phyloP scores from a whole-genome alignment of 495 filamentous ascomycete species.

The Pyronema domesticum region DNA sequence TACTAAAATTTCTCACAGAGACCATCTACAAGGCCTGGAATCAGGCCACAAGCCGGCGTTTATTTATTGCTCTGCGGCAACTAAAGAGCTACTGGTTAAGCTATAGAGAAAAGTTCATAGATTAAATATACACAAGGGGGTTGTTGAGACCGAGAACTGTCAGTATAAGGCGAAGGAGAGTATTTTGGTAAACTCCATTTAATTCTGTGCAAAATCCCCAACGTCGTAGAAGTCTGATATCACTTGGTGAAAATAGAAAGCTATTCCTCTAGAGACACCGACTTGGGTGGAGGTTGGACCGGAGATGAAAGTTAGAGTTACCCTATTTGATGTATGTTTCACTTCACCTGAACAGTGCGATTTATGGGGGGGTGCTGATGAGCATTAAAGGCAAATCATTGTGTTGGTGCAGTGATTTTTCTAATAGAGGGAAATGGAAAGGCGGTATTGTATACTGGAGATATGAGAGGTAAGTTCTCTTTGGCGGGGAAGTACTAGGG shows the following conservation, averaged over 20 bases:
- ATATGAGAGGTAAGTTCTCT: slow-evolving; percentile 49
- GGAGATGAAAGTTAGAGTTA: slow-evolving; percentile 51
- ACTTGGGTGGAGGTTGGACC: slow-evolving; percentile 57
- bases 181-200: slow-evolving; percentile 7
- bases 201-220: neutral
- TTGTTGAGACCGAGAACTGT: slow-evolving; percentile 7
- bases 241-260: slow-evolving; percentile 34
- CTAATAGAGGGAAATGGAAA: slow-evolving; percentile 59
- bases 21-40: slow-evolving; percentile 75
- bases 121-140: slow-evolving; percentile 30
- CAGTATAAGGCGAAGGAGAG: slow-evolving; percentile 19
- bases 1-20: slow-evolving; percentile 30
- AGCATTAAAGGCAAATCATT: slow-evolving; percentile 51
- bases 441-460: slow-evolving; percentile 79
- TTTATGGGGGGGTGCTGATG: neutral
- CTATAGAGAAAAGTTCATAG: slow-evolving; percentile 27
- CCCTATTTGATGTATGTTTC: slow-evolving; percentile 49
- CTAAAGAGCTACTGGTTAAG: slow-evolving; percentile 57
- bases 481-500: neutral
- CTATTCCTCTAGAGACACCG: slow-evolving; percentile 70
- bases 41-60: slow-evolving; percentile 10
- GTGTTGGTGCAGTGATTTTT: slow-evolving; percentile 84
- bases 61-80: slow-evolving; percentile 74
- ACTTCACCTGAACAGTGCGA: neutral
- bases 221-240: neutral